A percentile compares a stretch with the other conserved stretches of the same genome.
phyloP scores from a whole-genome alignment of 1,284 basidiomycete species.

The Ceratobasidium papillatum region DNA sequence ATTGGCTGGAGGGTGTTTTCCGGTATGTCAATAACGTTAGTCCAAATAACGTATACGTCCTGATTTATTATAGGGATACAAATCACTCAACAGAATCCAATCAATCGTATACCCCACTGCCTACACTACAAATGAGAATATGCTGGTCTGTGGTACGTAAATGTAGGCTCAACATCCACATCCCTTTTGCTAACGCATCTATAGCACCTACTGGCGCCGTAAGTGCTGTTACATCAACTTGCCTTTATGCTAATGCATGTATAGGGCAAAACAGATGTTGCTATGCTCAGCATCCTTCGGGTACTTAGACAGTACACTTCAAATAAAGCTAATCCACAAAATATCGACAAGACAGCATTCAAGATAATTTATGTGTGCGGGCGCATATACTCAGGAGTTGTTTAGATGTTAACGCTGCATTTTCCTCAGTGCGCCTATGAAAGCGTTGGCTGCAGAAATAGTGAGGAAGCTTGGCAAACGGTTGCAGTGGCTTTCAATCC shows the following conservation, averaged over 20 bases:
- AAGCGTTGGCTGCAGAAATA: conserved; percentile 95
- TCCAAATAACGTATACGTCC: not conserved
- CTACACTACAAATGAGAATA: conserved; percentile 94
- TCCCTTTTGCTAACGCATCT: not conserved
- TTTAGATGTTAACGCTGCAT: not conserved
- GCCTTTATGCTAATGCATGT: conserved; percentile 6
- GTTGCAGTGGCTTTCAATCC: conserved; percentile 87
- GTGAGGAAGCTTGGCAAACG: conserved; percentile 92
- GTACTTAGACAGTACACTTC: conserved; percentile 80
- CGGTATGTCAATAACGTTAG: conserved; percentile 60
- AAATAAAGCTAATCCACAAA: conserved; percentile 51
- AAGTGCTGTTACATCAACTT: conserved; percentile 52
- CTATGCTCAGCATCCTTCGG: conserved; percentile 92
- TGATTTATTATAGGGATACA: conserved; percentile 75
- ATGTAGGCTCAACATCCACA: not conserved
- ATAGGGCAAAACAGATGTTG: conserved; percentile 99
- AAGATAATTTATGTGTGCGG: conserved; percentile 96
- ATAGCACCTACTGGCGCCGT: conserved; percentile 94
- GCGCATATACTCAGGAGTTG: conserved; percentile 30
- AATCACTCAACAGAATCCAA: conserved; percentile 91
- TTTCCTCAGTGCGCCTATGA: conserved; percentile 88
- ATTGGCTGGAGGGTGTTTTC: conserved; percentile 87
- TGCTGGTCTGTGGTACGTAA: conserved; percentile 88
- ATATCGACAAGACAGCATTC: conserved; percentile 77
- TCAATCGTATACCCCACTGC: conserved; percentile 95